Evolutionary conservation across 164 flowering plant genomes (phyloP).

Genomic region (Stephania japonica): DNA sequence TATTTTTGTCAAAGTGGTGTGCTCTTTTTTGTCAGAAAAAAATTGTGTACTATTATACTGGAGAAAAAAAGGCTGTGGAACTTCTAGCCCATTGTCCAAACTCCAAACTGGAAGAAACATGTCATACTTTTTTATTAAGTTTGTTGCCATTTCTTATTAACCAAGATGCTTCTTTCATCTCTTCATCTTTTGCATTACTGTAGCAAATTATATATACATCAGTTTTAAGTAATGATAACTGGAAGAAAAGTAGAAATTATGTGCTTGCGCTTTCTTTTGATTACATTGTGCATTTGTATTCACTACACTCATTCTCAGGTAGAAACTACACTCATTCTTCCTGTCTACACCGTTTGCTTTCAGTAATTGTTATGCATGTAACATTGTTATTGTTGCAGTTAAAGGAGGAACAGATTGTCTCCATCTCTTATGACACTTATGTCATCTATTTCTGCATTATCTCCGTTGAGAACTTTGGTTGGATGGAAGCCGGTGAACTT

Average conservation of each 20-base stretch:
- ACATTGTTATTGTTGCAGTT: constrained; percentile 12
- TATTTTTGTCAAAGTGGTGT: neutral
- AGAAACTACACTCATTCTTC: constrained; percentile 16
- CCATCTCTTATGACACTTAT: constrained; percentile 69
- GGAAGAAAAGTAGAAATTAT: constrained; percentile 9
- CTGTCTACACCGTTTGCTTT: constrained; percentile 14
- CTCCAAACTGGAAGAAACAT: neutral
- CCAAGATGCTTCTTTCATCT: neutral
- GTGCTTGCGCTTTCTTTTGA: constrained; percentile 3
- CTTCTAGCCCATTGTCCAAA: neutral
- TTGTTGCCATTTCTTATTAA: neutral
- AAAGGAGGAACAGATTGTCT: constrained; percentile 66
- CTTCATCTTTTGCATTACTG: constrained; percentile 8
- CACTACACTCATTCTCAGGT: constrained; percentile 18
- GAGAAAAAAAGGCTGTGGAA: neutral
- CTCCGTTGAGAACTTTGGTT: constrained; percentile 49
- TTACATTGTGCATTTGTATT: constrained; percentile 18
- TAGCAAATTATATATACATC: constrained; percentile 14
- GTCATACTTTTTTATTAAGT: neutral
- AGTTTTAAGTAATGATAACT: constrained; percentile 12
- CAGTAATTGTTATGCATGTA: constrained; percentile 12
- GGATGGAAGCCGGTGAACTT: constrained; percentile 62
- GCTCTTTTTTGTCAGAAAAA: neutral
- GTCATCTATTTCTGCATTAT: constrained; percentile 87
- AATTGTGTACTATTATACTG: neutral